Percentiles rank a stretch among this genome's conserved stretches.
These are phyloP conservation scores for Penicillium diatomitis DNA, from an alignment of 495 filamentous ascomycete species.

Conservation along the genomic window DNA sequence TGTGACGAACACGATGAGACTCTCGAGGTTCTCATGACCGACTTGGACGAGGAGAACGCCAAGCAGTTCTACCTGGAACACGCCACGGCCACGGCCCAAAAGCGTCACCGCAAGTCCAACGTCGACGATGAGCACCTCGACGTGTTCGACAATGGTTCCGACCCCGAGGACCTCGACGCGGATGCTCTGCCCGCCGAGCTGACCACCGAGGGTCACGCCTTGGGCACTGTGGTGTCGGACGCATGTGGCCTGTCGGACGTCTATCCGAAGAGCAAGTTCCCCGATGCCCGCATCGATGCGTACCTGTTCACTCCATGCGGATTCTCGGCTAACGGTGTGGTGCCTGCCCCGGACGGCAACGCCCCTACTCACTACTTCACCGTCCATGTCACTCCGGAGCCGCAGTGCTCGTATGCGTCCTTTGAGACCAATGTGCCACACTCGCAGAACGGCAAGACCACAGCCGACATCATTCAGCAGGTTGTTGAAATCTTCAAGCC, in stretches of 20 bases:
- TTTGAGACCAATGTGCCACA: slow-evolving; percentile 99
- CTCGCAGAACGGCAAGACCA: slow-evolving; percentile 76
- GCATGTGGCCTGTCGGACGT: slow-evolving; percentile 81
- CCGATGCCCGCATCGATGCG: slow-evolving; percentile 88
- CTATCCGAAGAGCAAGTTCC: slow-evolving; percentile 78
- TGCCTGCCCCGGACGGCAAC: slow-evolving; percentile 64
- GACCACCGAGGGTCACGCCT: slow-evolving; percentile 86
- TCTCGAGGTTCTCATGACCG: slow-evolving; percentile 96
- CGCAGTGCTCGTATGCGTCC: slow-evolving; percentile 95
- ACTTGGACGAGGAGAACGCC: slow-evolving; percentile 84
- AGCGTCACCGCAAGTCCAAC: slow-evolving; percentile 49
- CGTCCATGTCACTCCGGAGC: slow-evolving; percentile 96
- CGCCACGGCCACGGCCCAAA: slow-evolving; percentile 82
- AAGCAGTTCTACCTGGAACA: slow-evolving; percentile 94
- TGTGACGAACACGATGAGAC: slow-evolving; percentile 69
- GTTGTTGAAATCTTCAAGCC: slow-evolving; percentile 94
- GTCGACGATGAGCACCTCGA: slow-evolving; percentile 48
- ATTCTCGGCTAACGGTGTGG: slow-evolving; percentile 94
- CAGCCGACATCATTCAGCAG: slow-evolving; percentile 82
- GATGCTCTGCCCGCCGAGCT: slow-evolving; percentile 58
- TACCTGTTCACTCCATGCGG: slow-evolving; percentile 97
- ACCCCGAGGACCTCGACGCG: slow-evolving; percentile 52
- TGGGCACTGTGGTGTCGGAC: slow-evolving; percentile 90
- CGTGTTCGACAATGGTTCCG: slow-evolving; percentile 70
- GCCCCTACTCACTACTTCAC: slow-evolving; percentile 88